phyloP scores from a whole-genome alignment of 345 rosid genomes.

The Sisymbrium altissimum region DNA sequence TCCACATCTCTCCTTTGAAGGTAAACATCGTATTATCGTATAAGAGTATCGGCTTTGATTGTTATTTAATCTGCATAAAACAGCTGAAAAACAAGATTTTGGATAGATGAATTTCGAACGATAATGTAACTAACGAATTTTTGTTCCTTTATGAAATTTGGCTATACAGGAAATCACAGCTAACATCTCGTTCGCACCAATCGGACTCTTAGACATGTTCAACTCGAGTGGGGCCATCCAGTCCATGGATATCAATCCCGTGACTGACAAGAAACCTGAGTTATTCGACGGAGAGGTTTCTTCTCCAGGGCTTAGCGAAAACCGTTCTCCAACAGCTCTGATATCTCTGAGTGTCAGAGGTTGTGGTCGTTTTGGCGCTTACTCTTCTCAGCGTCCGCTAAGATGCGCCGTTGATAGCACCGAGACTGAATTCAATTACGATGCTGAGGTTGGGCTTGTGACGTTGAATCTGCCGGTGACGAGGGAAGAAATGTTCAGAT shows the following conservation, averaged over 20 bases:
- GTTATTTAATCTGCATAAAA: neutral
- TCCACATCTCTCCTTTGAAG: constrained; percentile 80
- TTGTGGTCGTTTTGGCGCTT: constrained; percentile 69
- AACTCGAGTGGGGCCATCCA: constrained; percentile 78
- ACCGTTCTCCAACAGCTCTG: constrained; percentile 48
- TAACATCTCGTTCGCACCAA: constrained; percentile 70
- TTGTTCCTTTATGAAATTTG: neutral
- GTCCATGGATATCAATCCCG: constrained; percentile 42
- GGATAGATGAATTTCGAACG: neutral
- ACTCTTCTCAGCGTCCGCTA: constrained; percentile 65
- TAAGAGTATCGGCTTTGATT: neutral
- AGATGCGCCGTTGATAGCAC: constrained; percentile 55
- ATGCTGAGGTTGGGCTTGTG: constrained; percentile 54
- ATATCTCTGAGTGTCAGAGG: constrained; percentile 64
- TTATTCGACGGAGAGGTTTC: constrained; percentile 47
- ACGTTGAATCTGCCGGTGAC: constrained; percentile 57
- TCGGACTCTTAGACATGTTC: constrained; percentile 89
- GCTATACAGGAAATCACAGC: constrained; percentile 54
- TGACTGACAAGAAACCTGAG: constrained; percentile 37
- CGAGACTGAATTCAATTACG: constrained; percentile 53
- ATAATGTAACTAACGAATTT: constrained; percentile 6
- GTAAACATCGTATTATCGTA: constrained; percentile 32
- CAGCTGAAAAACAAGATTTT: neutral
- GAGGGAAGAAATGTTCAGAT: constrained; percentile 73
- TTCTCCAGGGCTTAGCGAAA: constrained; percentile 35